Conservation (phyloP, 345 rosid genomes). For the Linum usitatissimum region DNA sequence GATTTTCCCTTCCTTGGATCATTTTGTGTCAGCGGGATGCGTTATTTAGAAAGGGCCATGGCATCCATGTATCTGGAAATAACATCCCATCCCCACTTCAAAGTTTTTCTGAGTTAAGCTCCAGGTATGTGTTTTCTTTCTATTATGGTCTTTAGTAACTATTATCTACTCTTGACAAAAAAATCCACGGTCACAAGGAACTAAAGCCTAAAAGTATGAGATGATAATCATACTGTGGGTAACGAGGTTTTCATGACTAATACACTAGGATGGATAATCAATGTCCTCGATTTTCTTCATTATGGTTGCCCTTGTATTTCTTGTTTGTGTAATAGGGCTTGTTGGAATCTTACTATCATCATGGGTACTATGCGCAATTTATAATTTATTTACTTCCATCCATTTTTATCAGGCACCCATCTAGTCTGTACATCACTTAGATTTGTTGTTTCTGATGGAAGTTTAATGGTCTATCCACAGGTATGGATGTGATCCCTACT, state of each 20-base stretch:
- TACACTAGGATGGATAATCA: background rate
- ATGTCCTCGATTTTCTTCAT: background rate
- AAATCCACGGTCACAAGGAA: background rate
- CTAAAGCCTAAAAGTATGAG: background rate
- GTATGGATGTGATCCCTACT: slow-evolving; percentile 51
- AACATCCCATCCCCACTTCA: slow-evolving; percentile 67
- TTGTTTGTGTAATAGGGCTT: background rate
- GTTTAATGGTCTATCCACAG: slow-evolving; percentile 20
- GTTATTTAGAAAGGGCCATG: slow-evolving; percentile 50
- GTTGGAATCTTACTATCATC: background rate
- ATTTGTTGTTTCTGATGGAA: background rate
- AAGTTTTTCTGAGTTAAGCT: slow-evolving; percentile 51
- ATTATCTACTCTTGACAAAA: background rate
- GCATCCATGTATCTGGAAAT: slow-evolving; percentile 71
- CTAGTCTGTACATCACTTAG: background rate
- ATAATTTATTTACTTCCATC: background rate
- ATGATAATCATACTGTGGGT: background rate
- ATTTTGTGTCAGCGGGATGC: slow-evolving; percentile 46
- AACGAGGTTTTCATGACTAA: background rate
- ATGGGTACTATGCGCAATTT: background rate
- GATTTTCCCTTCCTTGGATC: slow-evolving; percentile 4
- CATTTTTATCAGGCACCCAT: background rate
- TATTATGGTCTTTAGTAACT: background rate
- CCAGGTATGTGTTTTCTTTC: slow-evolving; percentile 35
- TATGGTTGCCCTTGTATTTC: background rate